Conservation (phyloP, 805 yeast genomes). For the Hanseniaspora valbyensis region DNA sequence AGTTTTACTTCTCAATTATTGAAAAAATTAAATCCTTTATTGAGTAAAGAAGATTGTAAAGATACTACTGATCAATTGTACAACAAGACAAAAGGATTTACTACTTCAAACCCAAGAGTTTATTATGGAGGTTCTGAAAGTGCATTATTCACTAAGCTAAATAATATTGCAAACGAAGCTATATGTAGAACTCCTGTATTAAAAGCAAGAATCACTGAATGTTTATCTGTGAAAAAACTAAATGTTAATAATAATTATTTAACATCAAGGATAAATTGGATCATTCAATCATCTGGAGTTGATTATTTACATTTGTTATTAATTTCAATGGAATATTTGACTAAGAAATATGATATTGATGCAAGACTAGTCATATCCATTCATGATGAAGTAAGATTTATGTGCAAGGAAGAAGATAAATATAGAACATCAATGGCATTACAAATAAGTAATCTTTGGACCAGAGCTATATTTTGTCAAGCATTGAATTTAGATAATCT, state of each 20-base stretch:
- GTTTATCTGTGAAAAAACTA: conserved; percentile 57
- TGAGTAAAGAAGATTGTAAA: conserved; percentile 57
- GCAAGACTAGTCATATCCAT: conserved; percentile 80
- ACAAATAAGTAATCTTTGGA: conserved; percentile 89
- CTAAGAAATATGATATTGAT: conserved; percentile 49
- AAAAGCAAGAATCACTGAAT: conserved; percentile 87
- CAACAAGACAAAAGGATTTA: conserved; percentile 69
- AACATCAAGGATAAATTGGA: conserved; percentile 93
- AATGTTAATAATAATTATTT: conserved; percentile 49
- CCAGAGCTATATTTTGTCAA: conserved; percentile 88
- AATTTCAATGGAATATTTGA: conserved; percentile 76
- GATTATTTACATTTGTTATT: conserved; percentile 82
- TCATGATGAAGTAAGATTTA: conserved; percentile 85
- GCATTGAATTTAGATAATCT: conserved; percentile 79
- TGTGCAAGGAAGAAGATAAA: conserved; percentile 62
- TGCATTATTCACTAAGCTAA: conserved; percentile 78
- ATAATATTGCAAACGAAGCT: conserved; percentile 70
- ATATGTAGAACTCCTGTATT: conserved; percentile 81
- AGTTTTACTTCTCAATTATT: conserved; percentile 77
- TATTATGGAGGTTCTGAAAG: conserved; percentile 93
- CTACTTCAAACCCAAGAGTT: conserved; percentile 19
- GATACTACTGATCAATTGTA: conserved; percentile 58
- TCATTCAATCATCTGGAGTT: conserved; percentile 95
- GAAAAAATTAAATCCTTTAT: conserved; percentile 66
- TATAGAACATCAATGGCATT: conserved; percentile 70